Conservation (phyloP, 192 early-diverging fungal species). For the Umbelopsis isabellina region DNA sequence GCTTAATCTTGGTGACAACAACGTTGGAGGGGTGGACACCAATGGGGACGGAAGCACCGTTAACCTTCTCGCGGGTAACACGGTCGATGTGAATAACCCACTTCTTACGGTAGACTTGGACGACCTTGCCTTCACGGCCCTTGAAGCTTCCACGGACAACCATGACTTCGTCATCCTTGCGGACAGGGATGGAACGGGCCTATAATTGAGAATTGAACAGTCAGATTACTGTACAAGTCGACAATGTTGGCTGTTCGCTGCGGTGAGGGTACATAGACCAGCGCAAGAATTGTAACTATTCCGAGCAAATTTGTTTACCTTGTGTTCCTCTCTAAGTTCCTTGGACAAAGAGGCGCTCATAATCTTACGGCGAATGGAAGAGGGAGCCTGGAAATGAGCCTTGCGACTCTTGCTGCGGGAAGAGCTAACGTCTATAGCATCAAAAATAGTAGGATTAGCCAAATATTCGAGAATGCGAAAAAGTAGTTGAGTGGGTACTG, state of each 20-base stretch:
- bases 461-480: neutral
- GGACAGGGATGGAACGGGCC: constrained; percentile 94
- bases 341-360: constrained; percentile 97
- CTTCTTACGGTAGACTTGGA: constrained; percentile 98
- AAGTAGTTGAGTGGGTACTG: neutral
- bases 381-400: constrained; percentile 99
- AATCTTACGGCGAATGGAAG: constrained; percentile 92
- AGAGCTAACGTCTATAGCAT: constrained; percentile 77
- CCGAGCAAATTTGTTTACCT: constrained; percentile 53
- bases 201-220: constrained; percentile 36
- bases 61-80: constrained; percentile 96
- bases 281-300: too few species aligned
- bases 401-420: constrained; percentile 93
- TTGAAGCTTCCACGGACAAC: constrained; percentile 96
- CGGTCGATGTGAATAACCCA: constrained; percentile 99
- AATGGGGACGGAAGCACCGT: constrained; percentile 90
- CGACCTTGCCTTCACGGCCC: constrained; percentile 97
- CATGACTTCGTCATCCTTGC: constrained; percentile 97
- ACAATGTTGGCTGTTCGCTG: too few species aligned
- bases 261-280: too few species aligned
- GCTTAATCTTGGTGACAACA: constrained; percentile 90
- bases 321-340: constrained; percentile 97
- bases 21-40: constrained; percentile 99
- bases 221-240: neutral
- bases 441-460: neutral